Evolutionary conservation across 2,329 filamentous ascomycete genomes (phyloP).

Genomic region (Xylariomycetidae sp.): DNA sequence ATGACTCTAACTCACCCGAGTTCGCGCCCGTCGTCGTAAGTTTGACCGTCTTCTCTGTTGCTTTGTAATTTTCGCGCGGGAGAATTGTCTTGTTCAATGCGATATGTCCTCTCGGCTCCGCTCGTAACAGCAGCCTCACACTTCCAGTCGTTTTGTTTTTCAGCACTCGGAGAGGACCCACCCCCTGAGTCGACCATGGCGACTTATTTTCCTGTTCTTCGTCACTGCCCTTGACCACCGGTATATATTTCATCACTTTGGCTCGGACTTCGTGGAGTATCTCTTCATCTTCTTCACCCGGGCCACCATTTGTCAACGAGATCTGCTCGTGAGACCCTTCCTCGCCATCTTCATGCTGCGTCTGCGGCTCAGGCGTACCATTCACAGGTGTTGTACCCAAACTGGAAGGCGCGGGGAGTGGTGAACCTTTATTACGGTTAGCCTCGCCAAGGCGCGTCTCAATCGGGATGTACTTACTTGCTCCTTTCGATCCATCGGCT

Average conservation of each 20-base stretch:
- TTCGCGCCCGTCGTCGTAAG: slow-evolving; percentile 52
- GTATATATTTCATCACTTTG: slow-evolving; percentile 61
- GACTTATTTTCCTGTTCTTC: slow-evolving; percentile 46
- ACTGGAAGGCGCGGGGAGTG: slow-evolving; percentile 54
- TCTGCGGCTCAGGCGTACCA: slow-evolving; percentile 54
- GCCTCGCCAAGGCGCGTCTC: not conserved
- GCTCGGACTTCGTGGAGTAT: slow-evolving; percentile 66
- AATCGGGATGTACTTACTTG: slow-evolving; percentile 33
- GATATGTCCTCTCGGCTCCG: slow-evolving; percentile 70
- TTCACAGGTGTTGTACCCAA: slow-evolving; percentile 56
- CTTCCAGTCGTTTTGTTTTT: slow-evolving; percentile 66
- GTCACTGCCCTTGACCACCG: slow-evolving; percentile 39
- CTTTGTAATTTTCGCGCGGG: slow-evolving; percentile 57
- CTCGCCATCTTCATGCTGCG: slow-evolving; percentile 39
- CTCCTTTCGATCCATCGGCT: slow-evolving; percentile 35
- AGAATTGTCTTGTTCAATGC: slow-evolving; percentile 67
- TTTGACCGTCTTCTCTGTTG: slow-evolving; percentile 57
- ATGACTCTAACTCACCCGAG: slow-evolving; percentile 60
- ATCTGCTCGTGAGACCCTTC: slow-evolving; percentile 62
- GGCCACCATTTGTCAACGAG: slow-evolving; percentile 61
- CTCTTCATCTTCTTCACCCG: slow-evolving; percentile 69
- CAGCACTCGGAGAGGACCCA: slow-evolving; percentile 68
- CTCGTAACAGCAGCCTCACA: slow-evolving; percentile 65
- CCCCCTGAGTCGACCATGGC: slow-evolving; percentile 65
- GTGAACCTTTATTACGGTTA: slow-evolving; percentile 18